phyloP scores from a whole-genome alignment of 2,329 filamentous ascomycete species.

The Cercospora sojina region DNA sequence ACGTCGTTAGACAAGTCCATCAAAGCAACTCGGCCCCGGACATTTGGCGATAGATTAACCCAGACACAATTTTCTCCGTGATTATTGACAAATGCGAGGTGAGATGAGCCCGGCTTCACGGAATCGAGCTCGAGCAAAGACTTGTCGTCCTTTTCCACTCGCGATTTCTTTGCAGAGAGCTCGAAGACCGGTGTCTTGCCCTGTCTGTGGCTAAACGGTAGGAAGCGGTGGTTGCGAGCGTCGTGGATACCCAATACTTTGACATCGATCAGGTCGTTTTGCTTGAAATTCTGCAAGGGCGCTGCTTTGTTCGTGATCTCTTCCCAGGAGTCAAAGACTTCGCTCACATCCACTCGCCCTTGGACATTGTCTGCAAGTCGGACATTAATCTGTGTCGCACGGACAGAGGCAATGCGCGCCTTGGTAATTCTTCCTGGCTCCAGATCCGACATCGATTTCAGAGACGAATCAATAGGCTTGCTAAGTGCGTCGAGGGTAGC shows the following conservation, averaged over 20 bases:
- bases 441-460: slow-evolving; percentile 69
- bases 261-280: slow-evolving; percentile 69
- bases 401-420: slow-evolving; percentile 78
- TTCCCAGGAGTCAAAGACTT: slow-evolving; percentile 84
- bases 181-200: slow-evolving; percentile 79
- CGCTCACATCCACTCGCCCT: slow-evolving; percentile 89
- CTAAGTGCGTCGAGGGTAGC: slow-evolving; percentile 38
- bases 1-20: slow-evolving; percentile 87
- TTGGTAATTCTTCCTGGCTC: slow-evolving; percentile 70
- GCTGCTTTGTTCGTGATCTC: slow-evolving; percentile 79
- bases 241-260: slow-evolving; percentile 85
- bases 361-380: slow-evolving; percentile 82
- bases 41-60: slow-evolving; percentile 85
- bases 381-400: slow-evolving; percentile 90
- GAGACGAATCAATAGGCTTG: slow-evolving; percentile 64
- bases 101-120: slow-evolving; percentile 67
- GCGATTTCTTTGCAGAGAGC: slow-evolving; percentile 70
- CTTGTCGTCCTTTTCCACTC: slow-evolving; percentile 47
- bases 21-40: slow-evolving; percentile 78
- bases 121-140: slow-evolving; percentile 69
- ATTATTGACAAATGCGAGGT: slow-evolving; percentile 90
- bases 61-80: slow-evolving; percentile 75
- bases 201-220: slow-evolving; percentile 83
- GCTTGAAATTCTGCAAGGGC: slow-evolving; percentile 72
- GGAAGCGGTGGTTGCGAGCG: slow-evolving; percentile 82